A percentile compares a stretch with the other conserved stretches of the same genome.
Conservation (phyloP, 805 yeast genomes). For the Candida cerambycidarum region DNA sequence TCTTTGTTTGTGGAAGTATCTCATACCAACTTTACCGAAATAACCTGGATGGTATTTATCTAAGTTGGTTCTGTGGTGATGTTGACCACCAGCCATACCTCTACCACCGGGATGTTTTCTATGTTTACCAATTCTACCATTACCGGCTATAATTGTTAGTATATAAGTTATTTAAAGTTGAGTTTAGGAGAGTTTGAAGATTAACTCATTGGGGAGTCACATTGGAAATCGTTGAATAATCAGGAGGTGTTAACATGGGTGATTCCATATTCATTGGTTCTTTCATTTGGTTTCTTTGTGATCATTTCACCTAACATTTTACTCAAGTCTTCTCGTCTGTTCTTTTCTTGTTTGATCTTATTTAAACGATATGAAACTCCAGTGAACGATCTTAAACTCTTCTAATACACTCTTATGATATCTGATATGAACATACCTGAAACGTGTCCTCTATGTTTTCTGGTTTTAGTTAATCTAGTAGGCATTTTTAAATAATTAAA, state of each 20-base stretch:
- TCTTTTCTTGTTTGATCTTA: background rate
- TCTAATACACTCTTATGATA: background rate
- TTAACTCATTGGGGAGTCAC: too few relatives aligned
- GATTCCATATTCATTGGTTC: too few relatives aligned
- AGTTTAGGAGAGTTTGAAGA: background rate
- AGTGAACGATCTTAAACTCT: background rate
- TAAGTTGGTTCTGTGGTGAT: slow-evolving; percentile 99
- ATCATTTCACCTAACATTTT: too few relatives aligned
- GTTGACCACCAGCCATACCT: slow-evolving; percentile 99
- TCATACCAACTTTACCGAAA: slow-evolving; percentile 99
- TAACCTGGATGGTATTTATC: slow-evolving; percentile 99
- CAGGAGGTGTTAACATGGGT: too few relatives aligned
- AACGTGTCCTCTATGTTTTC: slow-evolving; percentile 99
- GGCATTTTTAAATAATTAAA: slow-evolving; percentile 65
- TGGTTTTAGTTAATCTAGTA: slow-evolving; percentile 98
- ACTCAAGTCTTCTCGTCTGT: background rate
- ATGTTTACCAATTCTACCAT: slow-evolving; percentile 99
- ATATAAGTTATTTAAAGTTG: slow-evolving; percentile 11
- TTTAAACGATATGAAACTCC: background rate
- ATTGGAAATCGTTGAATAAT: too few relatives aligned
- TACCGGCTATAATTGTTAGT: slow-evolving; percentile 79
- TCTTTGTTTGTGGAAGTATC: slow-evolving; percentile 96
- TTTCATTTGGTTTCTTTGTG: background rate
- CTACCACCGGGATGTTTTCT: slow-evolving; percentile 99
- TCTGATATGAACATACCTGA: slow-evolving; percentile 69